Evolutionary conservation across 192 early-diverging fungal genomes (phyloP).

Genomic region (Podila horticola): DNA sequence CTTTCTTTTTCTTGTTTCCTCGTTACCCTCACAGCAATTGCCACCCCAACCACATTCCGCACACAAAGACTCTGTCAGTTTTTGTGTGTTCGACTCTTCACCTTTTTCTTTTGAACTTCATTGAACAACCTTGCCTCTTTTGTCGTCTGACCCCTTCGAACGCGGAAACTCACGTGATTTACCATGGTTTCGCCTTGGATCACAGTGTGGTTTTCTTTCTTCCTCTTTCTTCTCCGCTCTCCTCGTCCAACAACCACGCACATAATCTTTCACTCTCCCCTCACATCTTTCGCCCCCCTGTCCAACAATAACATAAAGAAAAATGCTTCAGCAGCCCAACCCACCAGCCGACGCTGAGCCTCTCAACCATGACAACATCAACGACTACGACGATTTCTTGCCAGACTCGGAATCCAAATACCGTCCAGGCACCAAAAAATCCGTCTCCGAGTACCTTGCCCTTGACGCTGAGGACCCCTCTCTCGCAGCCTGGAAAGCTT

Average conservation of each 20-base stretch:
- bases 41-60: no score
- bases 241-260: conserved; percentile 1
- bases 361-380: not conserved
- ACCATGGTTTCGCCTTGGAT: no score
- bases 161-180: no score
- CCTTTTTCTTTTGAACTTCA: no score
- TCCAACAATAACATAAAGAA: not conserved
- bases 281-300: not conserved
- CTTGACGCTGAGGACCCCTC: conserved; percentile 66
- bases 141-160: no score
- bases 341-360: conserved; percentile 13
- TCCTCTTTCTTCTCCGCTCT: conserved; percentile 8
- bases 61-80: no score
- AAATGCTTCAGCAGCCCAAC: conserved; percentile 48
- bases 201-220: not conserved
- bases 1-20: no score
- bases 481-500: not conserved
- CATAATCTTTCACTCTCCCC: not conserved
- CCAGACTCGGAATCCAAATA: conserved; percentile 82
- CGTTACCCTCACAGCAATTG: no score
- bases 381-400: conserved; percentile 59
- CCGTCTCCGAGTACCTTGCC: conserved; percentile 77
- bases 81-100: no score
- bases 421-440: conserved; percentile 89
- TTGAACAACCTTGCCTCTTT: no score